Percentiles rank a stretch among this genome's conserved stretches.
Conservation (phyloP, 164 flowering plant genomes). For the Magnolia kwangsiensis region DNA sequence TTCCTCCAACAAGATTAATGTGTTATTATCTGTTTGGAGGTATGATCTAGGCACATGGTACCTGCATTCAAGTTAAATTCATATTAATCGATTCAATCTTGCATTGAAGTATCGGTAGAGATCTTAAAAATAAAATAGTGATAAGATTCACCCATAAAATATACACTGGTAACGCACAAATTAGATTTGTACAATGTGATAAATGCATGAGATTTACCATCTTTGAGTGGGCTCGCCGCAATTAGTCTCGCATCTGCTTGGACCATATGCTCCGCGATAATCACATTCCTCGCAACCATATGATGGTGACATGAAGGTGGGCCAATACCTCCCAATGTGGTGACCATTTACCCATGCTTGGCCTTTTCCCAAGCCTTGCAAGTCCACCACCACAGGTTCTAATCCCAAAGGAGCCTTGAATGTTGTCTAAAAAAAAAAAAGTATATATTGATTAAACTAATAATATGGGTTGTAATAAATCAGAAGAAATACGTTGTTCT, state of each 20-base stretch:
- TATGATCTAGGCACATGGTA: slow-evolving; percentile 63
- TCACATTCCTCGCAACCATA: slow-evolving; percentile 53
- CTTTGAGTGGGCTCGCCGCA: slow-evolving; percentile 73
- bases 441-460: too few species aligned
- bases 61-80: slow-evolving; percentile 20
- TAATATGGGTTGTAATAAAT: neutral
- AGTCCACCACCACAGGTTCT: slow-evolving; percentile 63
- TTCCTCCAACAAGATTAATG: slow-evolving; percentile 58
- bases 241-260: slow-evolving; percentile 33
- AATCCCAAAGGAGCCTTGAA: slow-evolving; percentile 63
- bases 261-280: slow-evolving; percentile 51
- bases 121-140: too few species aligned
- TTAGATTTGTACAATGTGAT: neutral
- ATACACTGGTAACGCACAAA: too few species aligned
- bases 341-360: slow-evolving; percentile 75
- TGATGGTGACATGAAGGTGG: slow-evolving; percentile 29
- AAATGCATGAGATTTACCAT: slow-evolving; percentile 27
- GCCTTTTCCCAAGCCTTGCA: slow-evolving; percentile 74
- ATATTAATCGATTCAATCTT: slow-evolving; percentile 23
- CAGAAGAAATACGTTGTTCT: too few species aligned
- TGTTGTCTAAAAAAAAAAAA: slow-evolving; percentile 28
- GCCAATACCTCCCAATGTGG: slow-evolving; percentile 69
- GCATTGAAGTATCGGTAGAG: neutral
- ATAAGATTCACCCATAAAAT: too few species aligned
- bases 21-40: slow-evolving; percentile 30